Evolutionary conservation across 176 grass and related monocot species (phyloP).

Genomic region (Ensete glaucum): DNA sequence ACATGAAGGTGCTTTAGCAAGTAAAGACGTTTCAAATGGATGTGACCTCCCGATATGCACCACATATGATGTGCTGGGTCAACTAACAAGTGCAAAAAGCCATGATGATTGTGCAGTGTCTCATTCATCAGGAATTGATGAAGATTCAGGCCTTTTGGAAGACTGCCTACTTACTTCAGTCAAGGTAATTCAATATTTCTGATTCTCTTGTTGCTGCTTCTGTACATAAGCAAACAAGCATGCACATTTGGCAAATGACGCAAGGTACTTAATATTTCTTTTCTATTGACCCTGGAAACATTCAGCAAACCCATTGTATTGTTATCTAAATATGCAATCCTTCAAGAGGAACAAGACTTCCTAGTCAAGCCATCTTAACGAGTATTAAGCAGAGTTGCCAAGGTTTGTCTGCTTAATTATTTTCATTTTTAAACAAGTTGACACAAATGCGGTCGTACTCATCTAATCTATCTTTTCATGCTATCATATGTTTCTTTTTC

Average conservation of each 20-base stretch:
- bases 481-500: no score
- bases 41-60: conserved; percentile 24
- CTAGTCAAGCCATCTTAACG: no score
- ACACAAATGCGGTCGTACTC: no score
- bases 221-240: not conserved
- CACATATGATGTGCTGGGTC: conserved; percentile 39
- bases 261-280: not conserved
- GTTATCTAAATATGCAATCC: no score
- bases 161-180: conserved; percentile 92
- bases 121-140: conserved; percentile 30
- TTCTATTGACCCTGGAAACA: no score
- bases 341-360: no score
- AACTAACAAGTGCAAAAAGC: conserved; percentile 49
- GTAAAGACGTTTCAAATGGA: conserved; percentile 23
- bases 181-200: conserved; percentile 52
- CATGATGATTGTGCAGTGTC: conserved; percentile 38
- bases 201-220: conserved; percentile 5
- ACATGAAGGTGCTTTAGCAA: conserved; percentile 24
- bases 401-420: no score
- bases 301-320: no score
- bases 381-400: no score
- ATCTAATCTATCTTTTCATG: no score
- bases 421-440: no score
- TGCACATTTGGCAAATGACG: not conserved
- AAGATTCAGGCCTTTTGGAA: conserved; percentile 66